A percentile compares a stretch with the other conserved stretches of the same genome.
Evolutionary conservation across 1,284 basidiomycete species (phyloP).

Genomic region (Marasmius oreades): DNA sequence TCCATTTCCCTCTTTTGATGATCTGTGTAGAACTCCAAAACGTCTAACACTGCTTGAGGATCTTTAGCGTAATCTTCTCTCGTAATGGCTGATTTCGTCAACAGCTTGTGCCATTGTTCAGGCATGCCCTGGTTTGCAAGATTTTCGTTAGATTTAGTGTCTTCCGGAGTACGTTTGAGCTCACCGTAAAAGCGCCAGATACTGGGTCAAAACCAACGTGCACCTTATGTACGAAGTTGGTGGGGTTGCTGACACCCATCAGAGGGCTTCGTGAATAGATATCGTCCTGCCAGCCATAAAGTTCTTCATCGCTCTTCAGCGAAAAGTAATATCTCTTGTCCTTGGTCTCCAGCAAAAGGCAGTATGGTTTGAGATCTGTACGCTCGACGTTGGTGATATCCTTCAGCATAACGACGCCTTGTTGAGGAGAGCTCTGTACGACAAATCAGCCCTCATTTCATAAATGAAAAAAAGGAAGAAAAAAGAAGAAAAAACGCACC

Average conservation of each 20-base stretch:
- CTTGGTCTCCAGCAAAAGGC: constrained; percentile 81
- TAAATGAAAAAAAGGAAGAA: too few species aligned
- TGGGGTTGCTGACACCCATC: constrained; percentile 91
- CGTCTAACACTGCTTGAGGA: constrained; percentile 95
- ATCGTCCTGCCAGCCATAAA: constrained; percentile 97
- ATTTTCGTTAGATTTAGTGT: neutral
- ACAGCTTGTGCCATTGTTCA: constrained; percentile 93
- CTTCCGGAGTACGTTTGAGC: too few species aligned
- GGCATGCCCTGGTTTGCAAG: constrained; percentile 72
- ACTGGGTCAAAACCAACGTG: constrained; percentile 97
- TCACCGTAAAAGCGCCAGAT: constrained; percentile 88
- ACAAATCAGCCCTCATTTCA: constrained; percentile 8
- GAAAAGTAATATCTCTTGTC: constrained; percentile 78
- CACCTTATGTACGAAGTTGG: constrained; percentile 97
- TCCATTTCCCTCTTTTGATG: constrained; percentile 93
- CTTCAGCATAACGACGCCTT: constrained; percentile 65
- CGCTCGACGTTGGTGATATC: constrained; percentile 89
- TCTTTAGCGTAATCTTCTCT: constrained; percentile 97
- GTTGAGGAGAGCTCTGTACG: constrained; percentile 56
- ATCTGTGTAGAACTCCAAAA: constrained; percentile 97
- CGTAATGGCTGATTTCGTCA: constrained; percentile 96
- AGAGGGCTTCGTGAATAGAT: constrained; percentile 91
- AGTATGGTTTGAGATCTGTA: constrained; percentile 91
- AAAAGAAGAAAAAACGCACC: constrained; percentile 43
- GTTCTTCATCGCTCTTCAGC: constrained; percentile 91